Evolutionary conservation across 345 rosid species (phyloP).

Genomic region (Eucalyptus fibrosa): DNA sequence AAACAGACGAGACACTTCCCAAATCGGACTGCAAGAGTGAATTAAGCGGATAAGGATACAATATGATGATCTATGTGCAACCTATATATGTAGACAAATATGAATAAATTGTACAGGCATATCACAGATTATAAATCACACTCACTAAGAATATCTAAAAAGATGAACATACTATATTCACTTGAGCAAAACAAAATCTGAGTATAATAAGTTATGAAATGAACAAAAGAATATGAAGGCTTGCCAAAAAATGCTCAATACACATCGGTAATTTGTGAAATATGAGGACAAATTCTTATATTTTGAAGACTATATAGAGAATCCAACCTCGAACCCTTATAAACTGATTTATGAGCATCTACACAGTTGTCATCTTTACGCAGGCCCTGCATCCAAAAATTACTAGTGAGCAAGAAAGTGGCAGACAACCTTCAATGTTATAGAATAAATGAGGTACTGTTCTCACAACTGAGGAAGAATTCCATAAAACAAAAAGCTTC

Average conservation of each 20-base stretch:
- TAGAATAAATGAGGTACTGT: slow-evolving; percentile 18
- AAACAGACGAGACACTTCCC: slow-evolving; percentile 63
- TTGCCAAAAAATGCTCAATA: background rate
- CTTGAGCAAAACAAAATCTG: background rate
- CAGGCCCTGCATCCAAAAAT: slow-evolving; percentile 28
- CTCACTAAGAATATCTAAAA: background rate
- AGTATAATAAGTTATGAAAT: background rate
- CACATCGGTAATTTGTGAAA: background rate
- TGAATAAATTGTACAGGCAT: background rate
- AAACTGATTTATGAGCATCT: slow-evolving; percentile 4
- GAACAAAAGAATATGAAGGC: background rate
- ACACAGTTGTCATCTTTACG: slow-evolving; percentile 7
- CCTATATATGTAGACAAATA: background rate
- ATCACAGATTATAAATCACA: background rate
- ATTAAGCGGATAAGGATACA: background rate
- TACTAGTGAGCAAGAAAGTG: background rate
- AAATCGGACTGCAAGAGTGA: slow-evolving; percentile 51
- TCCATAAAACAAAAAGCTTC: slow-evolving; percentile 84
- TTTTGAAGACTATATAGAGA: background rate
- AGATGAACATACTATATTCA: background rate
- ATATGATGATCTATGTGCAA: background rate
- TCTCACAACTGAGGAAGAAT: slow-evolving; percentile 23
- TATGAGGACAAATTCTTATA: background rate
- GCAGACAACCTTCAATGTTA: background rate
- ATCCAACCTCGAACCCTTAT: slow-evolving; percentile 9